These are phyloP conservation scores for Solidago caesia DNA, from an alignment of 129 eudicot genomes.

Conservation along the genomic window DNA sequence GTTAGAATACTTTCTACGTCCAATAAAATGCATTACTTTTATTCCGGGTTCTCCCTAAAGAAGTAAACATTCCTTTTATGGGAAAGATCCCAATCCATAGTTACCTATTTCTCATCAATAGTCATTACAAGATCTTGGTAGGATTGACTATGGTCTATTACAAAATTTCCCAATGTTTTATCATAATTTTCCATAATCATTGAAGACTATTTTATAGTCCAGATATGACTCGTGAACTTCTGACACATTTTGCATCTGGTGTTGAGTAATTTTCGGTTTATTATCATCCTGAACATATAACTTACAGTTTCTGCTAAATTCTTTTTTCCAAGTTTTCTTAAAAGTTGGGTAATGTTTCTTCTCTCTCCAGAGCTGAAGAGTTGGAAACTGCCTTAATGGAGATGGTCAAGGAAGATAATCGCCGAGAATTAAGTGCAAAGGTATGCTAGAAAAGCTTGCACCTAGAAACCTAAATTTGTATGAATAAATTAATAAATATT, in stretches of 20 bases:
- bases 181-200: background rate
- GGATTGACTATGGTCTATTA: background rate
- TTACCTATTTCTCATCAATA: background rate
- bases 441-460: slow-evolving; percentile 34
- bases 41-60: slow-evolving; percentile 6
- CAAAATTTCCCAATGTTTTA: background rate
- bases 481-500: background rate
- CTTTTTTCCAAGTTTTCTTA: background rate
- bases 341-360: slow-evolving; percentile 2
- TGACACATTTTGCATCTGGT: background rate
- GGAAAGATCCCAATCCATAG: background rate
- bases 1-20: slow-evolving; percentile 31
- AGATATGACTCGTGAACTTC: background rate
- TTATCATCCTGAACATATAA: background rate
- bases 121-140: slow-evolving; percentile 1
- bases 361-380: slow-evolving; percentile 83
- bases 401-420: slow-evolving; percentile 96
- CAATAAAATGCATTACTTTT: background rate
- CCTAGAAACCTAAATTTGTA: background rate
- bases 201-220: background rate
- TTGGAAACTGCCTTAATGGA: slow-evolving; percentile 97
- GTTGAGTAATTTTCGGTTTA: background rate
- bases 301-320: slow-evolving; percentile 8
- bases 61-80: background rate
- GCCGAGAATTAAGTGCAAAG: slow-evolving; percentile 87